Evolutionary conservation across 2,329 filamentous ascomycete species (phyloP).

Genomic region (Ascochyta clinopodiicola): DNA sequence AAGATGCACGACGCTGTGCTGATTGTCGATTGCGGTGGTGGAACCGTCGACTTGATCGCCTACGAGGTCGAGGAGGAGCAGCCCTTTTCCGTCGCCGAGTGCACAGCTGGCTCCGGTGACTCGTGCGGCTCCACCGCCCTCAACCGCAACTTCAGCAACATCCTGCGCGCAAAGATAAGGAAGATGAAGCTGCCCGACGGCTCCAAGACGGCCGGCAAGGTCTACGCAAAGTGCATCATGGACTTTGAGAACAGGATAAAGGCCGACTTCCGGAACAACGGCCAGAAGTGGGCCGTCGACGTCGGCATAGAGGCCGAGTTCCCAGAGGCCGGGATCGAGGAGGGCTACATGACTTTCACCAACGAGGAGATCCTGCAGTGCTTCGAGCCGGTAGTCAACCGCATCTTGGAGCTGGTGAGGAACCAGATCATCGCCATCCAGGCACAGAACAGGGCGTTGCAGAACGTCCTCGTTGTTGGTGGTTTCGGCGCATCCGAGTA

Average conservation of each 20-base stretch:
- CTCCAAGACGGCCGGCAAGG: slow-evolving; percentile 95
- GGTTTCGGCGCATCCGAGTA: slow-evolving; percentile 99
- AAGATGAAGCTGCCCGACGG: slow-evolving; percentile 99
- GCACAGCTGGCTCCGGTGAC: slow-evolving; percentile 95
- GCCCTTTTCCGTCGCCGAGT: slow-evolving; percentile 95
- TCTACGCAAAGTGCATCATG: slow-evolving; percentile 99
- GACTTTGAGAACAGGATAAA: slow-evolving; percentile 99
- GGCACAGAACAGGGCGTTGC: slow-evolving; percentile 89
- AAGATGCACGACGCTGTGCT: slow-evolving; percentile 99
- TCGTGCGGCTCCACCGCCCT: slow-evolving; percentile 98
- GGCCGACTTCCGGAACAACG: slow-evolving; percentile 98
- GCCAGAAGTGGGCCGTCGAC: slow-evolving; percentile 98
- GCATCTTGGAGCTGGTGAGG: slow-evolving; percentile 91
- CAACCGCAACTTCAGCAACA: slow-evolving; percentile 98
- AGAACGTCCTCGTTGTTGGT: slow-evolving; percentile 97
- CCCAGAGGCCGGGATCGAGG: slow-evolving; percentile 95
- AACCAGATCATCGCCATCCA: slow-evolving; percentile 99
- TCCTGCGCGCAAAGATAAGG: slow-evolving; percentile 93
- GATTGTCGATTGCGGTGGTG: slow-evolving; percentile 97
- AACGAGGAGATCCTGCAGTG: slow-evolving; percentile 99
- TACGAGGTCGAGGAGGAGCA: slow-evolving; percentile 98
- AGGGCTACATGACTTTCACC: slow-evolving; percentile 99
- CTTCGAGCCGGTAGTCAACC: slow-evolving; percentile 97
- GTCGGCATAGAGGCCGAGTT: slow-evolving; percentile 98
- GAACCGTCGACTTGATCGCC: slow-evolving; percentile 97